These are phyloP conservation scores for Solanum neorickii DNA, from an alignment of 257 asterid species.

Conservation along the genomic window DNA sequence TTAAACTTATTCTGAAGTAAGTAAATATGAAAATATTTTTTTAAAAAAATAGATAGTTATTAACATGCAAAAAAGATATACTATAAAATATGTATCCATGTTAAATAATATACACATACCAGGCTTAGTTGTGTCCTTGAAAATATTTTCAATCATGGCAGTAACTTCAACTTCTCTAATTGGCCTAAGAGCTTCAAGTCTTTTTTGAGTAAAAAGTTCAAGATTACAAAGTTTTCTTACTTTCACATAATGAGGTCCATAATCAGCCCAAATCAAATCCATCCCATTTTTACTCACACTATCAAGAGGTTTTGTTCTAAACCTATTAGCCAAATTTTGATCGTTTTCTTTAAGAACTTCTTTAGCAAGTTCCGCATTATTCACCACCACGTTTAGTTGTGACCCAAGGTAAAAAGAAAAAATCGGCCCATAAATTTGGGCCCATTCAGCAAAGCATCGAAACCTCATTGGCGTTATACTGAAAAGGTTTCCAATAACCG, in stretches of 20 bases:
- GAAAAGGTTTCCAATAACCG: constrained; percentile 23
- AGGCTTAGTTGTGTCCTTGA: constrained; percentile 26
- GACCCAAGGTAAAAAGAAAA: constrained; percentile 25
- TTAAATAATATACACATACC: background rate
- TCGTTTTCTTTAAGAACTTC: constrained; percentile 28
- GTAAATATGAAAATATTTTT: background rate
- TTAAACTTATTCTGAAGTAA: background rate
- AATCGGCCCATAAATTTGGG: constrained; percentile 18
- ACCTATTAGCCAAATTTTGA: constrained; percentile 23
- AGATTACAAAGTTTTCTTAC: constrained; percentile 76
- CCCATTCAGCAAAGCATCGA: constrained; percentile 22
- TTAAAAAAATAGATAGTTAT: background rate
- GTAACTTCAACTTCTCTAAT: constrained; percentile 79
- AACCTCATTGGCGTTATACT: constrained; percentile 15
- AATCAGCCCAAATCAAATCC: constrained; percentile 89
- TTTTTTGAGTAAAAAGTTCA: constrained; percentile 60
- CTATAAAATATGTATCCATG: too few relatives aligned
- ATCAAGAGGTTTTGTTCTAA: constrained; percentile 7
- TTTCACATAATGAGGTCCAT: constrained; percentile 82
- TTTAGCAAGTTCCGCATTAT: constrained; percentile 16
- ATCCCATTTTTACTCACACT: constrained; percentile 60
- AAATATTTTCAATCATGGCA: constrained; percentile 62
- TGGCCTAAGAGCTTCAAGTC: constrained; percentile 66
- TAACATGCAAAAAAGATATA: background rate
- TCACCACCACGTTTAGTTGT: constrained; percentile 21